Percentiles rank a stretch among this genome's conserved stretches.
These are phyloP conservation scores for Vinca minor DNA, from an alignment of 257 asterid genomes.

Conservation along the genomic window DNA sequence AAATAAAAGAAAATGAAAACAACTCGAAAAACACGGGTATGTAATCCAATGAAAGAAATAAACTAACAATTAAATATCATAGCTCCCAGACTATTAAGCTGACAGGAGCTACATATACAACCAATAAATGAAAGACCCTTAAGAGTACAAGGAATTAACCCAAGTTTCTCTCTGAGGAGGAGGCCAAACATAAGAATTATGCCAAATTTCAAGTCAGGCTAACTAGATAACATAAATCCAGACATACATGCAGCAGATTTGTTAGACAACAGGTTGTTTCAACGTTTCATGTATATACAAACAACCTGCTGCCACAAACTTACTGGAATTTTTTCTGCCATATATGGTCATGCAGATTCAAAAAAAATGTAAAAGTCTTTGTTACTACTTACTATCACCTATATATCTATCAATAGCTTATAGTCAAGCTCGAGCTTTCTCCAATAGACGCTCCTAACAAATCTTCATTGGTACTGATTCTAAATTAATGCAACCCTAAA, in stretches of 20 bases:
- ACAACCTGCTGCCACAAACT: not conserved
- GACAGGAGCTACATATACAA: not conserved
- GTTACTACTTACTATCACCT: not conserved
- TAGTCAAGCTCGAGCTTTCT: not conserved
- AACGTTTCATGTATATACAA: not conserved
- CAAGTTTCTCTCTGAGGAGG: not conserved
- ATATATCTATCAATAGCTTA: not conserved
- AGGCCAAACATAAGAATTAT: not conserved
- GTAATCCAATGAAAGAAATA: not conserved
- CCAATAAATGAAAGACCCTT: not conserved
- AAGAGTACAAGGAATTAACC: not conserved
- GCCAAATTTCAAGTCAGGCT: no score
- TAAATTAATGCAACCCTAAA: no score
- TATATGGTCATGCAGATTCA: not conserved
- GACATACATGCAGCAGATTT: not conserved
- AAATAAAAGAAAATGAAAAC: not conserved
- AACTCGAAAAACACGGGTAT: not conserved
- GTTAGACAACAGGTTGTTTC: not conserved
- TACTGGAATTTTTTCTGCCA: not conserved
- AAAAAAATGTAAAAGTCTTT: not conserved
- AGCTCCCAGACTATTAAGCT: not conserved
- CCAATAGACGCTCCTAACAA: not conserved
- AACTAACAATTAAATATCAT: not conserved
- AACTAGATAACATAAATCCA: not conserved
- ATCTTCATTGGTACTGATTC: not conserved